Evolutionary conservation across 1,284 basidiomycete species (phyloP).

Genomic region (Microstroma glucosiphilum): DNA sequence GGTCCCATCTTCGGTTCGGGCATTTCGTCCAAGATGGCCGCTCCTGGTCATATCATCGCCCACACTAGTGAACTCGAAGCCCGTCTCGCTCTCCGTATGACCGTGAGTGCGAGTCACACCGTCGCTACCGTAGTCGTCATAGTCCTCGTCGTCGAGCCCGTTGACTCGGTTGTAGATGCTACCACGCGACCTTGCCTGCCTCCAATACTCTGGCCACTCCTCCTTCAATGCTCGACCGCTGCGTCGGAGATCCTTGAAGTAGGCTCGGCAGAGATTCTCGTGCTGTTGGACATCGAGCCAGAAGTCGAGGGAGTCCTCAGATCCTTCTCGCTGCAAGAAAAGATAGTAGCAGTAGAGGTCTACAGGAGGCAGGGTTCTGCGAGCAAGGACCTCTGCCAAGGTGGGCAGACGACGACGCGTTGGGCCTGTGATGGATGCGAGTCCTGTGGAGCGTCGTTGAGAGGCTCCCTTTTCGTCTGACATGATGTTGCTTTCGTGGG

Average conservation of each 20-base stretch:
- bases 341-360: conserved; percentile 95
- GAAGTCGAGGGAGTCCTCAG: conserved; percentile 93
- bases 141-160: conserved; percentile 56
- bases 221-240: conserved; percentile 83
- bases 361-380: conserved; percentile 75
- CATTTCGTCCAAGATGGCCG: neutral
- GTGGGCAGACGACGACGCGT: conserved; percentile 48
- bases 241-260: conserved; percentile 95
- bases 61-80: neutral
- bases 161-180: conserved; percentile 85
- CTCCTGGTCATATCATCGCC: neutral
- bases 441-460: neutral
- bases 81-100: neutral
- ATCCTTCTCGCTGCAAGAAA: conserved; percentile 67
- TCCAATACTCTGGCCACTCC: conserved; percentile 94
- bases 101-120: neutral
- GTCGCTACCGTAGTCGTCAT: conserved; percentile 17
- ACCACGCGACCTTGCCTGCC: conserved; percentile 62
- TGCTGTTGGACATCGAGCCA: conserved; percentile 99
- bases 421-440: neutral
- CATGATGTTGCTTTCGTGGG: no score
- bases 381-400: conserved; percentile 49
- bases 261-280: conserved; percentile 93
- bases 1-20: neutral
- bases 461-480: neutral